Conservation (phyloP, 805 yeast genomes). For the Cephaloascus fragrans region DNA sequence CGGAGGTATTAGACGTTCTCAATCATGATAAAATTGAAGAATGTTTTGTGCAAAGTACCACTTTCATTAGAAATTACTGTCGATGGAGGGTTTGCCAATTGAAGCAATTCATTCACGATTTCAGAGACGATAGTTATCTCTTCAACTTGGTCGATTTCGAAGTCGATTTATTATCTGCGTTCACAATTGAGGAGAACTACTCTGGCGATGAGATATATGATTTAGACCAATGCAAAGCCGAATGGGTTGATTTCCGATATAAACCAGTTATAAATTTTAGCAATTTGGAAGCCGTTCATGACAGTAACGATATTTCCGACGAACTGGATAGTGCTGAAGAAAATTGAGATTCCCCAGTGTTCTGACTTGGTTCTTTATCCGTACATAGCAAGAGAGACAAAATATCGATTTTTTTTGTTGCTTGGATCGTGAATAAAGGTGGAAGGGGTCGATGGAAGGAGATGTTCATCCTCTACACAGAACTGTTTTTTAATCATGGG, state of each 20-base stretch:
- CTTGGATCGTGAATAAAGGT: too few species aligned
- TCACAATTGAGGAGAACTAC: background rate
- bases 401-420: too few species aligned
- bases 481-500: too few species aligned
- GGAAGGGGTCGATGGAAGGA: too few species aligned
- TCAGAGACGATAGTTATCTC: background rate
- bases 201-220: background rate
- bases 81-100: background rate
- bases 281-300: background rate
- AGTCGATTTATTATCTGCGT: background rate
- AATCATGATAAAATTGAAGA: background rate
- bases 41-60: background rate
- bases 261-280: background rate
- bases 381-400: too few species aligned
- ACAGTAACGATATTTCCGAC: background rate
- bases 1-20: background rate
- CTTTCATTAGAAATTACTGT: background rate
- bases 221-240: background rate
- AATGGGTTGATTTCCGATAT: background rate
- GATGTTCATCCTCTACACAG: too few species aligned
- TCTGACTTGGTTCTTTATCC: too few species aligned
- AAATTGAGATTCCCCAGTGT: too few species aligned
- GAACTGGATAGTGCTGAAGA: slow-evolving; percentile 11
- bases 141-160: background rate
- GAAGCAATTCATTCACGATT: background rate